A percentile compares a stretch with the other conserved stretches of the same genome.
phyloP scores from a whole-genome alignment of 148 eudicot genomes.

The Chenopodium suecicum region DNA sequence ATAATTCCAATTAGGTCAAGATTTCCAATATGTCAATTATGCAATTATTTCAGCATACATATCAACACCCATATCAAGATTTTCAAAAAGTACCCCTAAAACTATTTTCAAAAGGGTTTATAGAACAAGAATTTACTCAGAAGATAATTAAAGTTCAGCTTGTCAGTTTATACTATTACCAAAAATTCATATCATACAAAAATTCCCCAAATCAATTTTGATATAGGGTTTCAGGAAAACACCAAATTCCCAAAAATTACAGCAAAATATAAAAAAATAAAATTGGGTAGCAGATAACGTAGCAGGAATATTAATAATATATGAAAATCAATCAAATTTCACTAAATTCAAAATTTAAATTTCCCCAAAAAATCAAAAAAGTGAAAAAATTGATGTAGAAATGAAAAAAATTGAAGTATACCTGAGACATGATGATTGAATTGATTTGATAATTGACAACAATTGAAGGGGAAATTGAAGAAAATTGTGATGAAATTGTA shows the following conservation, averaged over 20 bases:
- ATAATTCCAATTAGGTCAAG: no score
- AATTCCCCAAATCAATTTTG: neutral
- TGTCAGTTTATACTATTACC: neutral
- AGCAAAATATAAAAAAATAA: neutral
- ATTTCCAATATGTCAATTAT: neutral
- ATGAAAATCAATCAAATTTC: neutral
- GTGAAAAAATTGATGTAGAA: neutral
- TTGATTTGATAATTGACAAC: neutral
- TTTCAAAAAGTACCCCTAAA: neutral
- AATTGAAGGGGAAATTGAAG: neutral
- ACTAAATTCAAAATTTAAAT: neutral
- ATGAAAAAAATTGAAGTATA: neutral
- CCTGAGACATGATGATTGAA: constrained; percentile 33
- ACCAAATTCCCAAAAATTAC: neutral
- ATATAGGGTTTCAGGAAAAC: neutral
- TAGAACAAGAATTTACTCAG: no score
- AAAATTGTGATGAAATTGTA: neutral
- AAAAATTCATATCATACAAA: no score
- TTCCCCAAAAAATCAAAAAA: no score
- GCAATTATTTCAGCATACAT: neutral
- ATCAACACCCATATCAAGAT: neutral
- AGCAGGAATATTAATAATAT: neutral
- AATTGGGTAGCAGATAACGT: no score
- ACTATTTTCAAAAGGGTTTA: neutral
- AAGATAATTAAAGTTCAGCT: neutral